Evolutionary conservation across 169 alveolate genomes (phyloP).

Genomic region (Eimeria necatrix): DNA sequence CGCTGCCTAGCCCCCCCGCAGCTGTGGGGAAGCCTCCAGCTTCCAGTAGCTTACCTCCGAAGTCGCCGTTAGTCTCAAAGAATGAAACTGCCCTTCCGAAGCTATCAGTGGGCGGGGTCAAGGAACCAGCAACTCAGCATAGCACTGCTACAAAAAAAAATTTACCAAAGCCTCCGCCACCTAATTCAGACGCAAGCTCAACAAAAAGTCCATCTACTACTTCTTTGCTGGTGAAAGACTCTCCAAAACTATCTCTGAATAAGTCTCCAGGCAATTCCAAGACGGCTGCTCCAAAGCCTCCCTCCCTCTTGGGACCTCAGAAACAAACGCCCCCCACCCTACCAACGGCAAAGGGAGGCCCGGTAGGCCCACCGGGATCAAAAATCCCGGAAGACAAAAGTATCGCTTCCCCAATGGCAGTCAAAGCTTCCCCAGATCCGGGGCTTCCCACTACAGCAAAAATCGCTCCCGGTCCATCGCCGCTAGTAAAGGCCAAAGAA

Average conservation of each 20-base stretch:
- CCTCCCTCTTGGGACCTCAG: not conserved
- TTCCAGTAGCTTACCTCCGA: not conserved
- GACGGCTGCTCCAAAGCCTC: not conserved
- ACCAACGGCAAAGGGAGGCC: conserved; percentile 25
- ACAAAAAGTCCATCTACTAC: not conserved
- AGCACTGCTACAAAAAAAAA: not conserved
- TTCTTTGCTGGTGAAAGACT: not conserved
- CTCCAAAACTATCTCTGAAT: not conserved
- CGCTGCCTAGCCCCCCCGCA: not conserved
- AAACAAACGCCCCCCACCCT: not conserved
- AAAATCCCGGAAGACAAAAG: no score
- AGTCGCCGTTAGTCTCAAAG: not conserved
- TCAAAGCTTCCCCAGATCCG: not conserved
- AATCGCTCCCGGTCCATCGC: not conserved
- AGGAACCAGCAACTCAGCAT: not conserved
- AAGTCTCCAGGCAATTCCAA: conserved; percentile 19
- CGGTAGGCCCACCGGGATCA: not conserved
- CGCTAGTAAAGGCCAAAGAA: not conserved
- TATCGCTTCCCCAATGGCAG: not conserved
- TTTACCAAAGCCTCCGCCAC: conserved; percentile 28
- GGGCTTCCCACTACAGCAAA: conserved; percentile 10
- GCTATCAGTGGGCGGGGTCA: not conserved
- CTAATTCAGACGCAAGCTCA: conserved; percentile 12
- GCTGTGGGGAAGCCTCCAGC: not conserved
- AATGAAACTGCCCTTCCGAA: not conserved